Evolutionary conservation across 495 filamentous ascomycete genomes (phyloP), one percentile per base, ranked within the genome.

Genomic region (Saxophila tyrrhenica): DNA sequence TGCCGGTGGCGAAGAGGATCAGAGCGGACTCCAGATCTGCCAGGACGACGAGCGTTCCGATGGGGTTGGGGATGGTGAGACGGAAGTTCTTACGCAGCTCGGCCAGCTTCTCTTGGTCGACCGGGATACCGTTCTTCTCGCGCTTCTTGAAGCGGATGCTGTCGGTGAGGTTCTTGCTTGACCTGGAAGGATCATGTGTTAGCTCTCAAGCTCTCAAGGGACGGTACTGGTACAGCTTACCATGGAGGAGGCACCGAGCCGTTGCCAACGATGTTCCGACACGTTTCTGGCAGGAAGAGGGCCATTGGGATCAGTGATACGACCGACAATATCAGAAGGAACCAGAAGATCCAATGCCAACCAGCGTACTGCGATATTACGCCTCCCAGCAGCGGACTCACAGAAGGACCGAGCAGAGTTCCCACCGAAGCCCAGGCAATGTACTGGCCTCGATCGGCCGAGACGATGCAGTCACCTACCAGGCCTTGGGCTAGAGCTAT

Each of bases 331-430:
- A 69, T 67, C 13, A 60, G 22, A 8, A 86, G 69, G 57, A 88
- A 87, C 83, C 83, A 87, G 63, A 89, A 90, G 39, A 86, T 84
- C 69, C 76, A 72, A 22, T 78, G 63, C 85, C 84, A 89, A 0
- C 81, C 82, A 0, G 86, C 69, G 42, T 78, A 84, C 25, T 84
- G 72, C 10, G 73, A 68, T 0, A 88, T 66, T 0, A 86, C 54
- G 0, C 84, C 84, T 1, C 85, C 84, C n/a, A 88, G 71, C 1
- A 59, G 56, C 10, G 51, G 44, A 2, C 39, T 39, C 39, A 66
- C 43, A 16, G 65, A 53, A 3, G 61, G 55, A 0, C 63, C 65
- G 44, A 63, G 47, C 17, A 64, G 46, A 2, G 52, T 19, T 10
- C 51, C 55, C 3, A 48, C 38, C 20, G 59, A 54, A 10, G 61